Base-by-base conservation (phyloP, 176 grass and related monocot genomes). In the Triticum turgidum region DNA sequence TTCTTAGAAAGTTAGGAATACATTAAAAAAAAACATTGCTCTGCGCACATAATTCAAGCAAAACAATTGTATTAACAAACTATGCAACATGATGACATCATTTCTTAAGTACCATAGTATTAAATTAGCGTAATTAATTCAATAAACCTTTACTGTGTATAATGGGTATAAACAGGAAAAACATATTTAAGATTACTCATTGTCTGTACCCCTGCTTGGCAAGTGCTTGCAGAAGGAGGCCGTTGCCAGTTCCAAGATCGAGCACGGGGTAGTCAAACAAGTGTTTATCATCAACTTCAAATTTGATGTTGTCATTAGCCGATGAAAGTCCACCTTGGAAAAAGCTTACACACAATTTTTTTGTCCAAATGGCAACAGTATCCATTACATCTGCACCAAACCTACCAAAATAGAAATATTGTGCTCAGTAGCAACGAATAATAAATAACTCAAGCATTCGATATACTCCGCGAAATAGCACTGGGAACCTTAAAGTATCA, bases 331-430 rank as follows among this genome's bases (percentile, higher is more conserved):
- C 80, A 11, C 71, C 82, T 61, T 85, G 87, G 65, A 77, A 77
- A 78, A 91, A 51, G 56, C 80, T 85, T 44, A 25, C 18, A 45
- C 94, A 96, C 42, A 96, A 80, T 27, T 86, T 91, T 86, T 94
- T 96, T 15, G 92, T 94, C 97, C 97, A 99, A 85, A 80, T 42
- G 76, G 90, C 94, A 84, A 96, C 89, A 21, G 92, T 99, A 85
- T 91, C 94, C 97, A 99, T 99, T 78, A 99, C 97, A 91, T 99
- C 89, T 58, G 71, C 80, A 86, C 97, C 97, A 81, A 99, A 99
- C 97, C 97, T 99, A 69, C 34, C 39, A 91, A 65, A 67, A 84
- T 7, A 80, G 15, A 80, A 21, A 86, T 39, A 7, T n/a, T 86
- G 6, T 82, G 10, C 5, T 85, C 49, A 88, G 9, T 78, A 18